phyloP scores from a whole-genome alignment of 2,329 filamentous ascomycete species.

The Fusarium torulosum region DNA sequence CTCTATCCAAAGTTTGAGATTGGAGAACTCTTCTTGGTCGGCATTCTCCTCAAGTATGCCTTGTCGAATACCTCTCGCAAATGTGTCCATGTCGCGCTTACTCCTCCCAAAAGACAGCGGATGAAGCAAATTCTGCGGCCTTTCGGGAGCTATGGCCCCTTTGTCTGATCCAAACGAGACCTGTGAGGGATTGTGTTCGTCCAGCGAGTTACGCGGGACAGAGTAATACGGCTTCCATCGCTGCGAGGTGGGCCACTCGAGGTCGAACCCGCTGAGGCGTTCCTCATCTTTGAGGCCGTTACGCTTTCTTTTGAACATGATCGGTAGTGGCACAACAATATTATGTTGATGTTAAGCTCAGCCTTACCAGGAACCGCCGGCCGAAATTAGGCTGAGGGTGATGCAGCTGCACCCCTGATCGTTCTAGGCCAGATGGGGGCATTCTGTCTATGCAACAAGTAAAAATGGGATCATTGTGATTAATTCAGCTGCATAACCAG shows the following conservation, averaged over 20 bases:
- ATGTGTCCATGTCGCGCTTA: constrained; percentile 36
- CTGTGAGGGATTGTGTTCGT: constrained; percentile 2
- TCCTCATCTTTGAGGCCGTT: constrained; percentile 17
- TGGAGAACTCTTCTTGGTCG: constrained; percentile 42
- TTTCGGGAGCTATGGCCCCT: not conserved
- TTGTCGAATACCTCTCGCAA: not conserved
- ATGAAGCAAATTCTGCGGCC: constrained; percentile 3
- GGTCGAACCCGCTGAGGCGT: constrained; percentile 28
- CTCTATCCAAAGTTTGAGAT: constrained; percentile 48
- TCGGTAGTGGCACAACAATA: not conserved
- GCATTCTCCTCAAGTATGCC: not conserved
- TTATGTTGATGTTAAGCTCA: constrained; percentile 3
- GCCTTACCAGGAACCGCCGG: not conserved
- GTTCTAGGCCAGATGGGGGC: not conserved
- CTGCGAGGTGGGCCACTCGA: constrained; percentile 38
- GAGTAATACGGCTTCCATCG: constrained; percentile 49
- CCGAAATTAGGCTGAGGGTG: not conserved
- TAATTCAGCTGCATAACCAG: not conserved
- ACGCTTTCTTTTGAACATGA: constrained; percentile 33
- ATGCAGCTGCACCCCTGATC: not conserved
- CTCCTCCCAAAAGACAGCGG: constrained; percentile 29
- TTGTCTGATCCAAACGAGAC: constrained; percentile 26
- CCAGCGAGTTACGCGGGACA: constrained; percentile 27
- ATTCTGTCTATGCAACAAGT: not conserved
- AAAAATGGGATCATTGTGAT: not conserved